Conservation (phyloP, 768 basidiomycete species). For the Mycena kentingensis region DNA sequence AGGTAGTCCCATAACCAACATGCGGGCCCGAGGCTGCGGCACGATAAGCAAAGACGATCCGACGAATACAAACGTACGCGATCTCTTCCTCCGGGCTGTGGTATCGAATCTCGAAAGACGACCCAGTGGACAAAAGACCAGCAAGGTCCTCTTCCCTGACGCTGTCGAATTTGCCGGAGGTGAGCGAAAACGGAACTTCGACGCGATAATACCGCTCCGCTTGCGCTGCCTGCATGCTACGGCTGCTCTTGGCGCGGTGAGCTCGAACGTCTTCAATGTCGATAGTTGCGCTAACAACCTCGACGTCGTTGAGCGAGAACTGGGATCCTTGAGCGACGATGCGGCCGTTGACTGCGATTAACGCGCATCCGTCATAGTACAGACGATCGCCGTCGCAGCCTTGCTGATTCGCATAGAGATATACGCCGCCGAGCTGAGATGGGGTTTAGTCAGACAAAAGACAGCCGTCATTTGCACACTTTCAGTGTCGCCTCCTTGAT, state of each 20-base stretch:
- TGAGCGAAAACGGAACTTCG: slow-evolving; percentile 78
- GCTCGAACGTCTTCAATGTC: slow-evolving; percentile 97
- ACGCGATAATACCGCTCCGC: slow-evolving; percentile 79
- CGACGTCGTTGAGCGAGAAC: slow-evolving; percentile 94
- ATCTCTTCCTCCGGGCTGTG: slow-evolving; percentile 96
- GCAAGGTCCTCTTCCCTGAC: slow-evolving; percentile 52
- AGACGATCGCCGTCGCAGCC: slow-evolving; percentile 98
- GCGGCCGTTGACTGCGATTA: slow-evolving; percentile 93
- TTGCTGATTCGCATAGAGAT: slow-evolving; percentile 98
- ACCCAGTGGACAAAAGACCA: slow-evolving; percentile 37
- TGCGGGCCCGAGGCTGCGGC: slow-evolving; percentile 83
- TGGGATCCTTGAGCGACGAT: slow-evolving; percentile 95
- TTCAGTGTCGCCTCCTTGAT: slow-evolving; percentile 97
- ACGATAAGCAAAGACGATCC: neutral
- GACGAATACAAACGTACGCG: slow-evolving; percentile 55
- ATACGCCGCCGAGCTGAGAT: slow-evolving; percentile 87
- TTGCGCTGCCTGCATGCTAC: slow-evolving; percentile 86
- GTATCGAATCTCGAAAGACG: slow-evolving; percentile 59
- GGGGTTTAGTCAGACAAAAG: slow-evolving; percentile 3
- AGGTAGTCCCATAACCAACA: slow-evolving; percentile 99
- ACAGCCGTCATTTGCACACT: slow-evolving; percentile 42
- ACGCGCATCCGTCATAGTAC: slow-evolving; percentile 96
- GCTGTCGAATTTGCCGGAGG: slow-evolving; percentile 72
- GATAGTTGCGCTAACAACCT: slow-evolving; percentile 93
- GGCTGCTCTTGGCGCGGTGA: slow-evolving; percentile 79